Base-by-base conservation (phyloP, 306 rosid genomes). In the Malus asiatica region DNA sequence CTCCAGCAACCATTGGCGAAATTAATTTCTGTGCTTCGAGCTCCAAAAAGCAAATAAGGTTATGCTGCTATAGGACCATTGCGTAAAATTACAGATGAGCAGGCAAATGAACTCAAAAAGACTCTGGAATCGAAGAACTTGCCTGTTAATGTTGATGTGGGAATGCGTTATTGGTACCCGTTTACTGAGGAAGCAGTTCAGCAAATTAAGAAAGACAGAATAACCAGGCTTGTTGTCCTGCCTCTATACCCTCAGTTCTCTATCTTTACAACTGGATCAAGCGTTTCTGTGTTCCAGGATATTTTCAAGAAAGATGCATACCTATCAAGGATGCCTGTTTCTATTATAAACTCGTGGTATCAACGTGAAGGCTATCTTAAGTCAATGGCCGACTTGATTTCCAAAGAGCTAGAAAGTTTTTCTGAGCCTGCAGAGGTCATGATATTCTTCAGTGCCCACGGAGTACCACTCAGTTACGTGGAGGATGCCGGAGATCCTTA, bases 211-310 rank as follows among this genome's bases (percentile, higher is more conserved):
- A 88, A 74, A 77, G 99, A 96, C 72, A 77, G 82, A 77, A 90
- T 96, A 84, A 93, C 98, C 57, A 96, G 89, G 83, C 98, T 96
- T 70, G 99, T 96, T 76, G 98, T 96, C 81, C 86, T 96, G 74
- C 99, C 99, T 53, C 86, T 96, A 23, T 96, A 96, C 84, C 99
- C 99, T 71, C 99, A 96, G 71, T 96, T 88, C 81, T 96, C 99
- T 84, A 96, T 96, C 81, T 96, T 98, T 62, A 96, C 99, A n/a
- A 96, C 99, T 61, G 99, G 99, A 80, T 96, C 99, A 48, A 96
- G 99, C 80, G 75, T 96, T 76, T 91, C 97, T 51, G 96, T 93
- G 60, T 90, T 96, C 32, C 87, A 87, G 71, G 88, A 84, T n/a
- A 68, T 82, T 55, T 93, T 93, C 90, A 88, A 98, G 91, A 89